Conservation (phyloP, 2,329 filamentous ascomycete genomes). For the Phaeosphaeriaceae sp. region DNA sequence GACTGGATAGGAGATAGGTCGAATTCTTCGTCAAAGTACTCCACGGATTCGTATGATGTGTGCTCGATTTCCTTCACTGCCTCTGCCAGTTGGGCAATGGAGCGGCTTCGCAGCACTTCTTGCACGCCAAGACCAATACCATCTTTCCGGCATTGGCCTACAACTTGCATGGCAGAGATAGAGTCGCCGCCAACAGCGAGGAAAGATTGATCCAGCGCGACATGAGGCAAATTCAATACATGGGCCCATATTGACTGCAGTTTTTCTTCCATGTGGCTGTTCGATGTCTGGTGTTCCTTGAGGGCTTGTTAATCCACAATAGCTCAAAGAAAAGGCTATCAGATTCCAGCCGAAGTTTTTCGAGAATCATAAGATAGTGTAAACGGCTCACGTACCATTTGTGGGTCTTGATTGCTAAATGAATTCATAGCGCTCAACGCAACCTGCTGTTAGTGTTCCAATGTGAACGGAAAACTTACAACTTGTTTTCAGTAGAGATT, state of each 20-base stretch:
- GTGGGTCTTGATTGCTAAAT: neutral
- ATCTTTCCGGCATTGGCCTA: slow-evolving; percentile 55
- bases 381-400: neutral
- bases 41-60: slow-evolving; percentile 22
- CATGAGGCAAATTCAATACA: slow-evolving; percentile 39
- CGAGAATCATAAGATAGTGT: neutral
- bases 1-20: slow-evolving; percentile 43
- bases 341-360: neutral
- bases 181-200: slow-evolving; percentile 57
- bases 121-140: slow-evolving; percentile 57
- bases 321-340: neutral
- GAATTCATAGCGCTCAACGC: neutral
- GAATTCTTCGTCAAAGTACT: slow-evolving; percentile 39
- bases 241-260: slow-evolving; percentile 40
- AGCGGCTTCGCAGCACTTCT: slow-evolving; percentile 57
- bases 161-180: slow-evolving; percentile 59
- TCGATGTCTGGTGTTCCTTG: slow-evolving; percentile 2
- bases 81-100: slow-evolving; percentile 46
- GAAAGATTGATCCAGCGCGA: slow-evolving; percentile 45
- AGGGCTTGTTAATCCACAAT: neutral
- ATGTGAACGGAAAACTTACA: neutral
- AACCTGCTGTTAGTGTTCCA: neutral
- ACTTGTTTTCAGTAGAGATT: neutral
- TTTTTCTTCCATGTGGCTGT: slow-evolving; percentile 20
- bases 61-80: slow-evolving; percentile 27